Evolutionary conservation across 768 basidiomycete genomes (phyloP), one percentile per base, ranked within the genome.

Genomic region (Leccinum broughii): DNA sequence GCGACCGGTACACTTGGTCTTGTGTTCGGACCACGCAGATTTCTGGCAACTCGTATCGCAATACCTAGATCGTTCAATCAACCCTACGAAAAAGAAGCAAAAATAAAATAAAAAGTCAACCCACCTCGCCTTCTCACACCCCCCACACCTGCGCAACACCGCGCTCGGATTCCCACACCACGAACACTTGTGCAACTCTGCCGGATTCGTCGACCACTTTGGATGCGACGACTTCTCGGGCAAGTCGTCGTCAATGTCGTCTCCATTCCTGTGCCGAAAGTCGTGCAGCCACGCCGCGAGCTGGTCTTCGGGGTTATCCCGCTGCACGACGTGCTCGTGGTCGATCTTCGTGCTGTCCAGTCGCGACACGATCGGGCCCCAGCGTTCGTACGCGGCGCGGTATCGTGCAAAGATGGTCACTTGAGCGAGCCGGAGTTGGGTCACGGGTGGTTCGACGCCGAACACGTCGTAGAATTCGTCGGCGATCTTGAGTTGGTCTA

Each of bases 161-260:
- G 84, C 85, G 54, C 83, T 87, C 7, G 86, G 85, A 59, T 87
- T 88, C 6, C 80, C 77, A 61, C 87, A 51, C 57, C 81, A 85
- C 26, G 85, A 85, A 65, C 88, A 89, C 26, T 79, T 73, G 70
- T 85, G 88, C 46, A 89, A 71, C 39, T 71, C 77, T 8, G 85
- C 81, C 20, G 75, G 72, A 51, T 85, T 83, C 20, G 71, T 68
- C 59, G 77, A 81, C 64, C 85, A 75, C 64, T 76, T 80, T 13
- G 81, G 78, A 54, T 81, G 78, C 13, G 75, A 71, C 37, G 76
- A 73, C 57, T 22, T 71, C 49, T 72, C 64, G 20, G 69, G 67
- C 56, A 66, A 37, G 35, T 72, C 68, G 35, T 71, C 70, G 1
- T 75, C 75, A n/a, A 71, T 67, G 44, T 71, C 70, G 13, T 75